Base-by-base conservation (phyloP, 257 asterid species). In the Solanum etuberosum region DNA sequence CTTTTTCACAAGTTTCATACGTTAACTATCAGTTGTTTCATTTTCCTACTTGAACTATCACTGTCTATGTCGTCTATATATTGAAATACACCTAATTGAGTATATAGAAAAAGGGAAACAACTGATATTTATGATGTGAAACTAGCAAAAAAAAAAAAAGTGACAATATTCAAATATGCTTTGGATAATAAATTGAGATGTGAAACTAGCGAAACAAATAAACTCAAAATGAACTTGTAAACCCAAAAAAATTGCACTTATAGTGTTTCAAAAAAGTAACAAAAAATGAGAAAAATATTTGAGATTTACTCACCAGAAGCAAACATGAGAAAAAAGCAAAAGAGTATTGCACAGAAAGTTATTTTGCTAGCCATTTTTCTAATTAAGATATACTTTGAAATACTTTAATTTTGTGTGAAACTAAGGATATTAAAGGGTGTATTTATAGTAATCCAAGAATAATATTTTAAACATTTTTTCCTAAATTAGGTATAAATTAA, bases 331-430 rank as follows among this genome's bases (percentile, higher is more conserved):
- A 83, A 29, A 65, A 83, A 35, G 59, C 77, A 83, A 83, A 83
- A 83, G 51, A 83, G 86, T 5, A 83, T 2, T 38, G 57, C 77
- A 61, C 34, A 59, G 0, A 83, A 12, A 65, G 86, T 61, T n/a
- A 38, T 25, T 59, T 83, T 57, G 86, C 57, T 83, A 7, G 86
- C 86, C 92, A 90, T 90, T 34, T 35, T 61, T n/a, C 32, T n/a
- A n/a, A 61, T 61, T 61, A 9, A n/a, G 4, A 46, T 20, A 2
- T 80, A 37, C 20, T 80, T 80, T 80, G 16, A 42, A 78, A 8
- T 46, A 46, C 42, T 80, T 46, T 72, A 35, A 34, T 73, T 70
- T 29, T 18, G 42, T 78, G 85, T 46, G 67, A 80, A 80, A 46
- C 7, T 8, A 1, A 46, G 67, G 65, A 43, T 9, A 80, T 48